These are phyloP conservation scores for Geosmithia flava DNA, from an alignment of 2,329 filamentous ascomycete species.

Conservation along the genomic window DNA sequence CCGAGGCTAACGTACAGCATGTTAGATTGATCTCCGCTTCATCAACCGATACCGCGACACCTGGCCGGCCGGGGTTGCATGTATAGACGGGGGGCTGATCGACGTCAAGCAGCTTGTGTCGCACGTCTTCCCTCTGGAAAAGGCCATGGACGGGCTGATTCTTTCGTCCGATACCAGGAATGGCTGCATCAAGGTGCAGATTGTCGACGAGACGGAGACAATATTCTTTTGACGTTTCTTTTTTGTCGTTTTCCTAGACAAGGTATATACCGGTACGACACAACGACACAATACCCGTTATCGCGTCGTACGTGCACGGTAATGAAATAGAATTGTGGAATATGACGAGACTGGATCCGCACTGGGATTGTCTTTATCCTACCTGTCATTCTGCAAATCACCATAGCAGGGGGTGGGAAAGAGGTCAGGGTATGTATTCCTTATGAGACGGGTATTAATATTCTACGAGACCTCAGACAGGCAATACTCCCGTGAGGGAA, in stretches of 20 bases:
- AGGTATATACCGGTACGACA: too few relatives aligned
- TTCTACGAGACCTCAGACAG: too few relatives aligned
- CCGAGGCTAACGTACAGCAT: not conserved
- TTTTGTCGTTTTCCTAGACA: too few relatives aligned
- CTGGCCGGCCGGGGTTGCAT: conserved; percentile 54
- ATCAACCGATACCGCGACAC: conserved; percentile 61
- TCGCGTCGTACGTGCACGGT: not conserved
- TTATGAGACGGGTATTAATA: not conserved
- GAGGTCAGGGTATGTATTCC: not conserved
- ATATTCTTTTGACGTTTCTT: not conserved
- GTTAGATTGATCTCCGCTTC: conserved; percentile 52
- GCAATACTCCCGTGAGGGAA: too few relatives aligned
- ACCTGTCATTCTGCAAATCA: not conserved
- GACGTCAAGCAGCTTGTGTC: conserved; percentile 48
- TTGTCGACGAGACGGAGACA: conserved; percentile 11
- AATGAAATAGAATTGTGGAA: not conserved
- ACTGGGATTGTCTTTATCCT: not conserved
- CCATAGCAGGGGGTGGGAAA: not conserved
- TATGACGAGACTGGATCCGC: not conserved
- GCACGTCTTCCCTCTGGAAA: conserved; percentile 49
- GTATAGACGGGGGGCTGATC: conserved; percentile 44
- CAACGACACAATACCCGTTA: too few relatives aligned
- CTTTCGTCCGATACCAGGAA: conserved; percentile 19
- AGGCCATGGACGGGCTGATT: conserved; percentile 34
- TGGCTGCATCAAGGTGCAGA: conserved; percentile 22